Percentiles rank a stretch among this genome's conserved stretches.
These are phyloP conservation scores for Lactifluus hygrophoroides DNA, from an alignment of 768 basidiomycete genomes.

Conservation along the genomic window DNA sequence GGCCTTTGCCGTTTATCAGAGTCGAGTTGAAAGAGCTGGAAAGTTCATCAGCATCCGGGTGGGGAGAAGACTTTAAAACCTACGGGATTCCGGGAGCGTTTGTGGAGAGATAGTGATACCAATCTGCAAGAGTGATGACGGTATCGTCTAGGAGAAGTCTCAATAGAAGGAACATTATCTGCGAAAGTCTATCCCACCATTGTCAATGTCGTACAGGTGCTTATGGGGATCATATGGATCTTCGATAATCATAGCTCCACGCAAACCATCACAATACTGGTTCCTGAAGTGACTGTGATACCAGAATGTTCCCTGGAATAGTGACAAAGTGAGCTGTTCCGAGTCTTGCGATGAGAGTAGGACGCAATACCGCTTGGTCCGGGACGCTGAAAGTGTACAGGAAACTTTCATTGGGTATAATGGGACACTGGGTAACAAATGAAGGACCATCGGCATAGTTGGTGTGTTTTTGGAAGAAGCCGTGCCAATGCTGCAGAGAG, in stretches of 20 bases:
- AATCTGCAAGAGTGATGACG: constrained; percentile 41
- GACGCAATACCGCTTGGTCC: constrained; percentile 25
- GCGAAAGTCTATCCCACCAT: constrained; percentile 18
- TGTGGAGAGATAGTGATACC: constrained; percentile 22
- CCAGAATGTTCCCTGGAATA: constrained; percentile 26
- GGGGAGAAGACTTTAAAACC: background rate
- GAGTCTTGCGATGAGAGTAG: background rate
- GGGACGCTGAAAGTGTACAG: constrained; percentile 31
- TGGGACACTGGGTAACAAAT: constrained; percentile 35
- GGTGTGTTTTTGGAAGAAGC: constrained; percentile 19
- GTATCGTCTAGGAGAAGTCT: constrained; percentile 31
- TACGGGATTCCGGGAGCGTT: background rate
- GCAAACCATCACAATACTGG: constrained; percentile 38
- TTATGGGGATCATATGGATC: constrained; percentile 27
- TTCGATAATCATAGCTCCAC: constrained; percentile 30
- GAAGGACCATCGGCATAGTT: constrained; percentile 19
- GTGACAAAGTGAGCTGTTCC: background rate
- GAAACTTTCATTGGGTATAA: constrained; percentile 32
- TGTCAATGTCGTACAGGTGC: constrained; percentile 27
- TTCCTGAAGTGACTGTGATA: constrained; percentile 37
- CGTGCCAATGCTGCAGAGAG: constrained; percentile 20
- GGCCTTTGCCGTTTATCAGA: constrained; percentile 44
- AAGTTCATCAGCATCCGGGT: background rate
- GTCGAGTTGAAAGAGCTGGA: constrained; percentile 27
- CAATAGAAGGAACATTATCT: background rate